A percentile compares a stretch with the other conserved stretches of the same genome.
Conservation (phyloP, 495 filamentous ascomycete species). For the Collariella sp. region DNA sequence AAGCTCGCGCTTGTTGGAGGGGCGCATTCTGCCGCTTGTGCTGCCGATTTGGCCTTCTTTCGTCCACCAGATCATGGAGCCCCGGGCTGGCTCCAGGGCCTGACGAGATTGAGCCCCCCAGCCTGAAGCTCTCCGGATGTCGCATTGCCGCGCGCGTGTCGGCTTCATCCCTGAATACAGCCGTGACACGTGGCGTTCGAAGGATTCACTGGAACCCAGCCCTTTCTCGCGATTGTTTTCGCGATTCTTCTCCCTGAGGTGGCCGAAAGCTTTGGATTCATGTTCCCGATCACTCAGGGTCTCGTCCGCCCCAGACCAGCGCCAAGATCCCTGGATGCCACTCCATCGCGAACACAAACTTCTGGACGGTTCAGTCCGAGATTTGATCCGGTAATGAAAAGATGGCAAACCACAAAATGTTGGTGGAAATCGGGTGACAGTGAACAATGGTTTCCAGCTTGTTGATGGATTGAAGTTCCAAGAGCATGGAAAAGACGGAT, state of each 20-base stretch:
- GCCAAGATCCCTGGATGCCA: not conserved
- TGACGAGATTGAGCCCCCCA: not conserved
- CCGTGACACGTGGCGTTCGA: conserved; percentile 9
- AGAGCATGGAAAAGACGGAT: not conserved
- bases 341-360: not conserved
- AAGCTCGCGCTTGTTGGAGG: not conserved
- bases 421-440: not conserved
- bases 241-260: not conserved
- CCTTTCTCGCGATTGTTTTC: not conserved
- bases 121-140: not conserved
- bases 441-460: not conserved
- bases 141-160: conserved; percentile 7
- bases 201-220: not conserved
- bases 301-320: not conserved
- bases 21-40: not conserved
- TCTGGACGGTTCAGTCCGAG: not conserved
- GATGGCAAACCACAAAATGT: too few species aligned
- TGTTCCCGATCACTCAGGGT: not conserved
- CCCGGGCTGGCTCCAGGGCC: not conserved
- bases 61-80: not conserved
- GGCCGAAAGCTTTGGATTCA: not conserved
- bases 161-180: not conserved
- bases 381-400: too few species aligned
- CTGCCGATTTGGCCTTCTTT: not conserved
- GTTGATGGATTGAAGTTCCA: not conserved